Conservation (phyloP, 176 grass and related monocot genomes). For the Avena eriantha region DNA sequence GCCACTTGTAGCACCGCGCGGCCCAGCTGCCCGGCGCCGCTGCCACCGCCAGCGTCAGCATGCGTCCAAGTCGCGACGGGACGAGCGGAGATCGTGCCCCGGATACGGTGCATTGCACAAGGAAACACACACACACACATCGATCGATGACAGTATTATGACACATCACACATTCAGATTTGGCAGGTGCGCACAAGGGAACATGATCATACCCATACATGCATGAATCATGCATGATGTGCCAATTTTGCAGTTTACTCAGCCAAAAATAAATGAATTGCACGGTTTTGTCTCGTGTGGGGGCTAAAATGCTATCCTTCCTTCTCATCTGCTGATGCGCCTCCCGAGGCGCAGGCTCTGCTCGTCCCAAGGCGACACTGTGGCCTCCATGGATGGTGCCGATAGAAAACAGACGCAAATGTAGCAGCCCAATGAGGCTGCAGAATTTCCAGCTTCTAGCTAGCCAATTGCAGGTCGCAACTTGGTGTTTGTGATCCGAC, state of each 20-base stretch:
- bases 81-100: conserved; percentile 38
- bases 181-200: not conserved
- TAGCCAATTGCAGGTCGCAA: not conserved
- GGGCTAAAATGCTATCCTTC: not conserved
- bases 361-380: conserved; percentile 39
- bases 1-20: conserved; percentile 22
- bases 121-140: not conserved
- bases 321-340: conserved; percentile 13
- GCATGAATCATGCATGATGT: conserved; percentile 3
- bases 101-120: conserved; percentile 51
- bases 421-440: conserved; percentile 33
- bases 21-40: not conserved
- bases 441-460: not conserved
- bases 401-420: not conserved
- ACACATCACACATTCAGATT: conserved; percentile 18
- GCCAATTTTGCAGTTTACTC: no score
- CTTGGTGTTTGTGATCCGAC: not conserved
- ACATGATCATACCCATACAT: not conserved
- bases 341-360: conserved; percentile 40
- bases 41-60: not conserved
- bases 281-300: no score
- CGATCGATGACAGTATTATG: not conserved
- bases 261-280: no score
- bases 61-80: conserved; percentile 27
- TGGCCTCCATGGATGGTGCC: conserved; percentile 4